Conservation (phyloP, 345 rosid species). For the Citrus hindsii region DNA sequence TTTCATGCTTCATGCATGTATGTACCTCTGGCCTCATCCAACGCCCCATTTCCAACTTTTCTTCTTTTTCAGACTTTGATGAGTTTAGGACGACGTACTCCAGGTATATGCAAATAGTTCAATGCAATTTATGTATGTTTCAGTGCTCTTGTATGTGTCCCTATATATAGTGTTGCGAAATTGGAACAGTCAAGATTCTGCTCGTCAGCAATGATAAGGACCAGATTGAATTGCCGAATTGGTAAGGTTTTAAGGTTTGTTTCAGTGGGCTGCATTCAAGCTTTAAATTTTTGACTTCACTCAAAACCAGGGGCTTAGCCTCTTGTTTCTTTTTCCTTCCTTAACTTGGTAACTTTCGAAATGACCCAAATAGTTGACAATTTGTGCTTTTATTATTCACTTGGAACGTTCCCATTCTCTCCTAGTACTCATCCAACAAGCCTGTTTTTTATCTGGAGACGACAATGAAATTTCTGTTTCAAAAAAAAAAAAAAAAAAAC, state of each 20-base stretch:
- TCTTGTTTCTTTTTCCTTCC: conserved; percentile 24
- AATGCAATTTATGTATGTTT: background rate
- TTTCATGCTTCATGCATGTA: too few relatives aligned
- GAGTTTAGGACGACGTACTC: background rate
- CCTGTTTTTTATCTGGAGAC: background rate
- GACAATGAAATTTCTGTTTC: background rate
- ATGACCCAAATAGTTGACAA: conserved; percentile 1
- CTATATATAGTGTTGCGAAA: background rate
- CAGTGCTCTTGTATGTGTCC: background rate
- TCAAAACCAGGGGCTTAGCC: conserved; percentile 44
- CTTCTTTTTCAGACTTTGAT: background rate
- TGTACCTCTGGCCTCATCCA: conserved; percentile 76
- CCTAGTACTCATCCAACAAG: background rate
- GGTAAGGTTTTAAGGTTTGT: background rate
- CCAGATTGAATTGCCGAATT: background rate
- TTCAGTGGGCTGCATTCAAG: conserved; percentile 21
- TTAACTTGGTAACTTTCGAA: conserved; percentile 1
- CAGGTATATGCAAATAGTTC: background rate
- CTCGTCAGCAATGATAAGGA: background rate
- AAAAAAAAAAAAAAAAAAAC: background rate
- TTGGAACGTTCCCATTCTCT: background rate
- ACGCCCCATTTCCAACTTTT: conserved; percentile 46
- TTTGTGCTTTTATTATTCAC: background rate
- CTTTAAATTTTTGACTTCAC: conserved; percentile 1
- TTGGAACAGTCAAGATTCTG: background rate